These are phyloP conservation scores for Leonotis leonurus DNA, from an alignment of 257 asterid genomes.

Conservation along the genomic window DNA sequence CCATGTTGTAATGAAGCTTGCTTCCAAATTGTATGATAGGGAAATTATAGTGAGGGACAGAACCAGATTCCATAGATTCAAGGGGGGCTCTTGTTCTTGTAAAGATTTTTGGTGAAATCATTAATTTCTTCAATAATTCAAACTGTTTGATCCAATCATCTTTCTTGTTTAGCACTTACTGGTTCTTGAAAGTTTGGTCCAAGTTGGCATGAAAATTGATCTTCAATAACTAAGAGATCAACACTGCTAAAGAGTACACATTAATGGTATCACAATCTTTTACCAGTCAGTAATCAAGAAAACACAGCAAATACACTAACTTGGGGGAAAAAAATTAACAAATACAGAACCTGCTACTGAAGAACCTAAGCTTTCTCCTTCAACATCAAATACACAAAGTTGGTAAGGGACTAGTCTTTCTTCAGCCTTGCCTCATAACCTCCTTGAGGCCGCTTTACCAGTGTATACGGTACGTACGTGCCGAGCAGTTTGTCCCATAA, in stretches of 20 bases:
- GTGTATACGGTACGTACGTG: constrained; percentile 56
- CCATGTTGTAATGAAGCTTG: constrained; percentile 73
- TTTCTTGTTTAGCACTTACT: too few relatives aligned
- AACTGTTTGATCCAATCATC: too few relatives aligned
- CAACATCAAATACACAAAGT: constrained; percentile 7
- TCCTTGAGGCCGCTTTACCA: constrained; percentile 61
- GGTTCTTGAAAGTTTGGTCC: too few relatives aligned
- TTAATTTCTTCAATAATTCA: neutral
- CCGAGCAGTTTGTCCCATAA: constrained; percentile 90
- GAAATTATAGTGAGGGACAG: constrained; percentile 86
- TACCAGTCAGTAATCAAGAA: constrained; percentile 22
- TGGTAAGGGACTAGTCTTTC: constrained; percentile 33
- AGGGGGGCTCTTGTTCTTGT: constrained; percentile 70
- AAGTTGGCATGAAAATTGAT: too few relatives aligned
- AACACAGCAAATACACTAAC: constrained; percentile 10
- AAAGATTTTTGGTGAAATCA: constrained; percentile 66
- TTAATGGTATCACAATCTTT: constrained; percentile 9
- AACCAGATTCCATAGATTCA: constrained; percentile 77
- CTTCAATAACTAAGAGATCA: neutral
- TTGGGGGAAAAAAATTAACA: constrained; percentile 25
- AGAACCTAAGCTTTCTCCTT: constrained; percentile 12
- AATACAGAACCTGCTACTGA: constrained; percentile 23
- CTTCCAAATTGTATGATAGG: constrained; percentile 52
- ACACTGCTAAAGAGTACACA: constrained; percentile 16
- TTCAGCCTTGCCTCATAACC: constrained; percentile 77